Evolutionary conservation across 2,329 filamentous ascomycete genomes (phyloP), one percentile per base, ranked within the genome.

Genomic region (Dendrostoma leiphaemia): DNA sequence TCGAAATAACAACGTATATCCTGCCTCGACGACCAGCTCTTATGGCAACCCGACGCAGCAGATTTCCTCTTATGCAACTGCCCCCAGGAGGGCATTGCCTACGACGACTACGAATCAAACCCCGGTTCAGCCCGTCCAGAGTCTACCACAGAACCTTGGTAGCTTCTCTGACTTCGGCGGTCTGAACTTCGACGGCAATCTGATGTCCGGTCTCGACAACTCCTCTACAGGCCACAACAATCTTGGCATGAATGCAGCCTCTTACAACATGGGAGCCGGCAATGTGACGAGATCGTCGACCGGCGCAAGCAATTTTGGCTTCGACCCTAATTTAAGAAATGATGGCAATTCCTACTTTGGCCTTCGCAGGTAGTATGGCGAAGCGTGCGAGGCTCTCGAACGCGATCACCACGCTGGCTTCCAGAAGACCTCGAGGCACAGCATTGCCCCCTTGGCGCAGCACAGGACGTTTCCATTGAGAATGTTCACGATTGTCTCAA

Each of bases 151-250:
- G 24, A 57, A 47, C 17, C 56, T 65, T 19, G 57, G 60, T n/a
- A 29, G 41, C 19, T 65, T 64, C 28, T 59, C 59, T 28, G 55
- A 53, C 13, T 66, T 64, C 35, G 60, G 64, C 24, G 54, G 50
- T 31, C 47, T 57, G 1, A 60, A 62, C 23, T 68, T 70, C 31
- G 64, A 65, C 45, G 13, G 40, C 23, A 51, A 44, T 12, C 28
- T 51, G 3, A 63, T 69, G 9, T 54, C 56, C 26, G 50, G 58
- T 29, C 57, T 71, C 3, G 68, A 71, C 41, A 50, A 59, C 24
- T 38, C 63, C 7, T 48, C 59, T n/a, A 59, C 47, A 4, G 60
- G 60, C 38, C 61, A 63, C 43, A 51, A 48, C 4, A 52, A 60
- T 2, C 54, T 69, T 41, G 61, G 61, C 1, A 50, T 69, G 7